Percentiles rank a stretch among this genome's conserved stretches.
Conservation (phyloP, 805 yeast species). For the Wickerhamomyces tratensis region DNA sequence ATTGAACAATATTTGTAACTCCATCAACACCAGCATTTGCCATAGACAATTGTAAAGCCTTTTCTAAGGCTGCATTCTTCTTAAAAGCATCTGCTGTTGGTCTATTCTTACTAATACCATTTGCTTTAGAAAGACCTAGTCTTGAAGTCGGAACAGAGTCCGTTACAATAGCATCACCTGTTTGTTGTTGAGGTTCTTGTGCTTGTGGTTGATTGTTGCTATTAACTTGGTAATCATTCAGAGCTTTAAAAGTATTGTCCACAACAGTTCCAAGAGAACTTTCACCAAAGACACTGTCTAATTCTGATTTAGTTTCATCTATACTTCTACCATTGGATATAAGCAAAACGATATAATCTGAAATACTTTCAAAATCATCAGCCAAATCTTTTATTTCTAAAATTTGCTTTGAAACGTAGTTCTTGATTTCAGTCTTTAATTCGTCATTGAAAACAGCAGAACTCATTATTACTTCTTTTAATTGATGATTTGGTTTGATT, state of each 20-base stretch:
- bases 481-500: too few species aligned
- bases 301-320: slow-evolving; percentile 49
- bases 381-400: slow-evolving; percentile 28
- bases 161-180: slow-evolving; percentile 3
- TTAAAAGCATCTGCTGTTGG: slow-evolving; percentile 10
- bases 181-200: slow-evolving; percentile 11
- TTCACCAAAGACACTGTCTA: slow-evolving; percentile 50
- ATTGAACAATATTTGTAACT: slow-evolving; percentile 28
- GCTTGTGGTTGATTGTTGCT: slow-evolving; percentile 9
- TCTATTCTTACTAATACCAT: slow-evolving; percentile 10
- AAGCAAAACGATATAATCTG: slow-evolving; percentile 65
- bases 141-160: neutral
- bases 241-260: slow-evolving; percentile 46
- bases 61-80: slow-evolving; percentile 22
- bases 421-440: slow-evolving; percentile 32
- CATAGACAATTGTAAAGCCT: slow-evolving; percentile 28
- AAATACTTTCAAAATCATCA: slow-evolving; percentile 51
- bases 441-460: slow-evolving; percentile 13
- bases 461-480: neutral
- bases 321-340: slow-evolving; percentile 60
- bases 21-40: slow-evolving; percentile 14
- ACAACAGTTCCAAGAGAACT: slow-evolving; percentile 51
- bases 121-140: slow-evolving; percentile 8
- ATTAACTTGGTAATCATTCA: slow-evolving; percentile 23
- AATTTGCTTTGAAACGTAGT: slow-evolving; percentile 31